Conservation (phyloP, 805 yeast genomes). For the Pichia nanzhaoensis region DNA sequence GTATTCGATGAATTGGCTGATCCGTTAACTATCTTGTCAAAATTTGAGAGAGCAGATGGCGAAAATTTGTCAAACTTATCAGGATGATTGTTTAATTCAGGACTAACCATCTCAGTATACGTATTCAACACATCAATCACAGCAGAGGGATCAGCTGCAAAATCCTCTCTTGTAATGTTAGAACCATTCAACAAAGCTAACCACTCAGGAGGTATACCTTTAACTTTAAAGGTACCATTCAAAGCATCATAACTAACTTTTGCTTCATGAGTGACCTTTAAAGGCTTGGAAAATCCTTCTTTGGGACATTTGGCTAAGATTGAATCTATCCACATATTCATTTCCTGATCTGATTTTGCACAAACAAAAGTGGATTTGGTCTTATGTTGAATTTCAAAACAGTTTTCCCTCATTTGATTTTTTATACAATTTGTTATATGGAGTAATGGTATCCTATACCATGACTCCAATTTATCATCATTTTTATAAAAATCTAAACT, state of each 20-base stretch:
- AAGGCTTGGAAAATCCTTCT: constrained; percentile 75
- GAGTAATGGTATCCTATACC: constrained; percentile 47
- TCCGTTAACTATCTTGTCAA: not conserved
- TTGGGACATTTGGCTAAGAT: constrained; percentile 70
- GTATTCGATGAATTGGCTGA: not conserved
- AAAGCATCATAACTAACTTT: constrained; percentile 85
- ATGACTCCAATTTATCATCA: constrained; percentile 46
- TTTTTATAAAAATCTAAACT: constrained; percentile 67
- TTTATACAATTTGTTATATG: constrained; percentile 59
- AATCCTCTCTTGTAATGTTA: constrained; percentile 54
- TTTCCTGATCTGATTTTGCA: constrained; percentile 71
- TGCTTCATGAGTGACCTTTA: constrained; percentile 90
- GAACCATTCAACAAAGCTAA: constrained; percentile 48
- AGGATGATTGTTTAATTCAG: constrained; percentile 26
- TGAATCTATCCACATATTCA: constrained; percentile 86
- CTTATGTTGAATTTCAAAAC: constrained; percentile 70
- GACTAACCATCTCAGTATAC: constrained; percentile 38
- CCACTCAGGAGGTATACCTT: constrained; percentile 51
- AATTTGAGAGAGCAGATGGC: constrained; percentile 2
- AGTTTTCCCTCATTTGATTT: constrained; percentile 65
- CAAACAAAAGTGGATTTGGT: constrained; percentile 66
- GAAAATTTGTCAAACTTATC: constrained; percentile 9
- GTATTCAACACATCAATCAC: constrained; percentile 56
- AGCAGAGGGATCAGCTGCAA: constrained; percentile 58
- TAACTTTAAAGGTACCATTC: constrained; percentile 49